Evolutionary conservation across 75 land plant genomes (phyloP), one percentile per base, ranked within the genome.

Genomic region (Selaginella tamariscina): DNA sequence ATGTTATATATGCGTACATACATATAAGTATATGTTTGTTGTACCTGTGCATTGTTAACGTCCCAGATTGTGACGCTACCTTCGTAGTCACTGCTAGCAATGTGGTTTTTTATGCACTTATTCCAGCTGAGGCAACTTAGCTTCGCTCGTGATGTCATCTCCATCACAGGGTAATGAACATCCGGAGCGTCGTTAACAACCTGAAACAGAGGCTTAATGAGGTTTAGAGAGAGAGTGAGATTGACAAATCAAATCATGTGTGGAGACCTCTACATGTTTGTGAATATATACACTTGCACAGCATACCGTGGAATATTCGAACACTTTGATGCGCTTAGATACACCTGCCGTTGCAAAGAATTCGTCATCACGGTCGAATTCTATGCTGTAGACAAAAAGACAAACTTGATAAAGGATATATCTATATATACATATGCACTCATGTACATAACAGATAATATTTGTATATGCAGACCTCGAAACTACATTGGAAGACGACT

Each of bases 331-430:
- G 55, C 98, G 83, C 70, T 88, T 80, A 29, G 98, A 93, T 30
- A 93, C 98, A 27, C 98, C 98, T 77, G 98, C 98, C 26, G 98
- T 93, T 30, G 98, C 98, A 82, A 93, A 93, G 59, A 93, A 70
- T 70, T 89, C 88, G 78, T 93, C 98, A 80, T 93, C 98, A 30
- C 98, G 80, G 54, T 89, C 88, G 75, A 93, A 93, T 68, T 93
- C 98, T 56, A 93, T 93, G 77, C 98, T 93, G 98, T 66, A 82
- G 65, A 9, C 29, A 28, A 11, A 59, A 56, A 23, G 31, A 0
- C 26, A 70, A 27, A 23, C 23, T 18, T 21, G 8, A 2, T 2
- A 8, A 29, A 26, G 32, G 31, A 8, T 22, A 9, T n/a, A n/a
- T n/a, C n/a, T n/a, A n/a, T n/a, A n/a, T n/a, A n/a, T n/a, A n/a